Base-by-base conservation (phyloP, 2,329 filamentous ascomycete genomes). In the Fusarium graminum region DNA sequence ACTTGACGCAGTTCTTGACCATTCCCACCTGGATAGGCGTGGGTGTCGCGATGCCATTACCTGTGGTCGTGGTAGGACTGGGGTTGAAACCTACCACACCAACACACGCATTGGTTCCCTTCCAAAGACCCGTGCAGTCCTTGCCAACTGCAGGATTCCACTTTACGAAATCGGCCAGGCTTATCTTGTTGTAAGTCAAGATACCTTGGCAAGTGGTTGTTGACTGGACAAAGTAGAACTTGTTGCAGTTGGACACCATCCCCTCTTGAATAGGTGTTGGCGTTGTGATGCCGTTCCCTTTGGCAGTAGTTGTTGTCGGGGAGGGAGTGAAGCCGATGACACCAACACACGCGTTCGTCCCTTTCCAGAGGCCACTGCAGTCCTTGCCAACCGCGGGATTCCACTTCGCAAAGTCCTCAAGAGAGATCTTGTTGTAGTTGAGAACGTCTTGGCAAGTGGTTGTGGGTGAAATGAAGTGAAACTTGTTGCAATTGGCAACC, bases 221-320 rank as follows among this genome's bases (percentile, higher is more conserved):
- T 2, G 22, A 19, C 8, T 19, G n/a, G 7, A 56, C 13, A 7
- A 32, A n/a, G n/a, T 59, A 39, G 10, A 49, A 59, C n/a, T 55
- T 56, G 11, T 59, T 56, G 19, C 43, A 50, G 13, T 55, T 55
- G n/a, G 50, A 47, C 1, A 59, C 41, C 46, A 61, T 40, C 2
- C 58, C 58, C 3, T 19, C 22, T n/a, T 61, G 55, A 5, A 59
- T 34, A 3, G 46, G 29, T 0, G 9, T 9, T 10, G 39, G 53
- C 1, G 39, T 52, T 16, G 16, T 26, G 4, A 43, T 13, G 9
- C 16, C 17, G 11, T 53, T 32, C 9, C 4, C 16, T 9, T 22
- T 40, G 3, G 16, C 4, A 16, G 25, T 19, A 10, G 19, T 47
- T 25, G 7, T 17, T 36, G 3, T 22, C 2, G 6, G 4, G 3